Conservation (phyloP, 2,329 filamentous ascomycete species). For the Fusarium sp. region DNA sequence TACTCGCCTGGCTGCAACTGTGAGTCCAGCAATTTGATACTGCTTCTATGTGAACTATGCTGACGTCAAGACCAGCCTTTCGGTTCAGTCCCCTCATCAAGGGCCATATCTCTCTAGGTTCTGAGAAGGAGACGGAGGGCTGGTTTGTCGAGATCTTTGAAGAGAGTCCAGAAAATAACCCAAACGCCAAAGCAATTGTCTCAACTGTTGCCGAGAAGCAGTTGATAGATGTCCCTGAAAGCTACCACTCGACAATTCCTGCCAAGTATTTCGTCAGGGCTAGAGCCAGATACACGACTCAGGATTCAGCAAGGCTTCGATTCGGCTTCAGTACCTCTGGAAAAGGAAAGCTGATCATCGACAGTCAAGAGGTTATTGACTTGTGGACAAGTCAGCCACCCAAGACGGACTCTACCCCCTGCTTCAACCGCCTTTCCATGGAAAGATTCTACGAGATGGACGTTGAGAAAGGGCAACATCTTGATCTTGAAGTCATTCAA, state of each 20-base stretch:
- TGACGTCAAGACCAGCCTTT: slow-evolving; percentile 10
- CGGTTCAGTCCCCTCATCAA: slow-evolving; percentile 31
- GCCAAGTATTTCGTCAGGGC: slow-evolving; percentile 31
- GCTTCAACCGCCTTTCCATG: slow-evolving; percentile 45
- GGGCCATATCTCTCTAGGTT: slow-evolving; percentile 7
- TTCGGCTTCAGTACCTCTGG: slow-evolving; percentile 50
- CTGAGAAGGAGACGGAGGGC: slow-evolving; percentile 5
- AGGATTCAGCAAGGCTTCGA: slow-evolving; percentile 9
- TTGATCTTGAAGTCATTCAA: slow-evolving; percentile 31
- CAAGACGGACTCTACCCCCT: slow-evolving; percentile 47
- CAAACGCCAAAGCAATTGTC: neutral
- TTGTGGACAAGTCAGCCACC: slow-evolving; percentile 46
- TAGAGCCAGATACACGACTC: slow-evolving; percentile 12
- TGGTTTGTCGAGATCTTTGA: slow-evolving; percentile 35
- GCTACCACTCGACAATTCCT: slow-evolving; percentile 24
- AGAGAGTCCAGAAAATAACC: slow-evolving; percentile 4
- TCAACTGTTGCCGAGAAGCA: slow-evolving; percentile 27
- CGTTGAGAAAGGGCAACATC: slow-evolving; percentile 1
- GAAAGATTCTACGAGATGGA: slow-evolving; percentile 29
- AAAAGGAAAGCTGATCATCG: slow-evolving; percentile 47
- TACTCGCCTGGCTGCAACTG: slow-evolving; percentile 37
- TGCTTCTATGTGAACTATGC: rapidly evolving
- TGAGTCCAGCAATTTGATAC: neutral
- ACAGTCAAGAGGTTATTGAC: slow-evolving; percentile 47
- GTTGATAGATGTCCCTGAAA: slow-evolving; percentile 32